phyloP scores from a whole-genome alignment of 164 flowering plant genomes.

The Vitis rupestris region DNA sequence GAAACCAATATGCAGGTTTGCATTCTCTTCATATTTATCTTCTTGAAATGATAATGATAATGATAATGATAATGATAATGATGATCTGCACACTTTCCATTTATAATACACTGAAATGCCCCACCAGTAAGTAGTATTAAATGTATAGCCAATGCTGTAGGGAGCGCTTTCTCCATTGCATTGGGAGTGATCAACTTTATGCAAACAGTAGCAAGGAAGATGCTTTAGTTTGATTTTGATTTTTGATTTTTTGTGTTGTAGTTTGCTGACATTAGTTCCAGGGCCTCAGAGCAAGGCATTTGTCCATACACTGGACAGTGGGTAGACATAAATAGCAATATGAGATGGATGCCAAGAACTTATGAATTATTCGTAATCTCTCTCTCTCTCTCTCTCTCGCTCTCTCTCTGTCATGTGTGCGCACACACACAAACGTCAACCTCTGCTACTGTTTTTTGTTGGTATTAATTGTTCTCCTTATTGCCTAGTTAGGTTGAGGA shows the following conservation, averaged over 20 bases:
- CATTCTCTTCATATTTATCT: not conserved
- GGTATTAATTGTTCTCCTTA: not conserved
- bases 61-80: not conserved
- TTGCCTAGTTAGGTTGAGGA: slow-evolving; percentile 64
- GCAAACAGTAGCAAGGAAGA: not conserved
- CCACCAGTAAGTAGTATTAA: too few species aligned
- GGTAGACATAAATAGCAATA: slow-evolving; percentile 46
- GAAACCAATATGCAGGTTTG: too few species aligned
- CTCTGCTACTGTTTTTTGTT: slow-evolving; percentile 4
- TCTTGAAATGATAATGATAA: not conserved
- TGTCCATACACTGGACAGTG: slow-evolving; percentile 60
- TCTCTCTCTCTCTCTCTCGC: slow-evolving; percentile 26
- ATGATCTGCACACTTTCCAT: not conserved
- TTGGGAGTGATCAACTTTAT: too few species aligned
- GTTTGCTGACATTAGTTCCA: slow-evolving; percentile 55
- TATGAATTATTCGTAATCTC: slow-evolving; percentile 57
- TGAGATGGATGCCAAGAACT: slow-evolving; percentile 56
- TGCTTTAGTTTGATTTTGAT: not conserved
- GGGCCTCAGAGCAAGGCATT: slow-evolving; percentile 49
- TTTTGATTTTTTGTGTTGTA: slow-evolving; percentile 25
- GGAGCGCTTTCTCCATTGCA: too few species aligned
- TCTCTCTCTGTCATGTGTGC: not conserved
- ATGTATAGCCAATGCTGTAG: too few species aligned
- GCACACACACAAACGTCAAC: not conserved
- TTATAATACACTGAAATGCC: not conserved